Base-by-base conservation (phyloP, 2,329 filamentous ascomycete species). In the Xylariomycetidae sp. region DNA sequence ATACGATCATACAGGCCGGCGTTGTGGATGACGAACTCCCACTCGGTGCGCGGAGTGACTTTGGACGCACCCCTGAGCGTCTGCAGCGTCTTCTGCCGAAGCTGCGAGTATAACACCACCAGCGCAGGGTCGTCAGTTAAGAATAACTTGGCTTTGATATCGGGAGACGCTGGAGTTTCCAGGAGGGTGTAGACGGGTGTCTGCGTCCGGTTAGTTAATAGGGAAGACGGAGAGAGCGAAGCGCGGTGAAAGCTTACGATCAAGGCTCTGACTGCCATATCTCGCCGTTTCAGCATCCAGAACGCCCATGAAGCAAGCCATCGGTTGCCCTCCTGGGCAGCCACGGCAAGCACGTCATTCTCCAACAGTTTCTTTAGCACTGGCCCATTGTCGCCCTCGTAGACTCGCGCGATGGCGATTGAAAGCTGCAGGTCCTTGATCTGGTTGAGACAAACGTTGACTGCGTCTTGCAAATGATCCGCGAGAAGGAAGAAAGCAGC, bases 271-370 rank as follows among this genome's bases (percentile, higher is more conserved):
- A 95, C 87, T 5, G 90, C 85, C 68, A 88, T 84, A 46, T 93
- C 85, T 39, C 81, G 77, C 42, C 84, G 75, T 23, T 79, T 79
- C 5, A 96, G 70, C 72, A 95, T 85, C 82, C 87, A 94, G 54
- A 95, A 95, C 3, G 86, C 85, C 92, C 92, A 98, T 0, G 85
- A 92, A 9, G 89, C 85, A 38, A 95, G 75, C 90, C 92, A 98
- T 37, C 90, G 74, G 53, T 98, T 90, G 3, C 87, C 87, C 43
- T 90, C 80, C 25, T 79, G 72, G 0, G 84, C 79, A 13, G 92
- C 92, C 41, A 85, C 63, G 0, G 79, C 75, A 0, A 96, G 67
- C 2, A 96, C 76, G 40, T 82, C 84, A 9, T 94, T 84, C 49
- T 85, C 76, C 2, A 98, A 66, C 7, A 98, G 69, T 36, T 75